phyloP scores from a whole-genome alignment of 1,139 yeast genomes.

The Candida anutae region DNA sequence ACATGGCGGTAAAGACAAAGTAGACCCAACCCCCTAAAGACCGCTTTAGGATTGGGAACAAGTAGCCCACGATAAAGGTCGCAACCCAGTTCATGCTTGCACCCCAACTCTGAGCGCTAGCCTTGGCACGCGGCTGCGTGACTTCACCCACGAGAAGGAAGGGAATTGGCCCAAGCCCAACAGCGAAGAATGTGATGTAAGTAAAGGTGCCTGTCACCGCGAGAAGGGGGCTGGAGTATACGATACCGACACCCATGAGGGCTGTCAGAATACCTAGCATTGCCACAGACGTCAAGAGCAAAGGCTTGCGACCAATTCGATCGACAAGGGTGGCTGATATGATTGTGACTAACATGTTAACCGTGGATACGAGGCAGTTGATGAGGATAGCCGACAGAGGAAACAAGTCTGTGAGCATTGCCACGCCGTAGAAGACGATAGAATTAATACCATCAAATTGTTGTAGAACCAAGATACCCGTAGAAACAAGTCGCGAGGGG shows the following conservation, averaged over 20 bases:
- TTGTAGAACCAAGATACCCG: conserved; percentile 76
- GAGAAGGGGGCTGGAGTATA: conserved; percentile 37
- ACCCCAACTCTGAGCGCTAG: conserved; percentile 88
- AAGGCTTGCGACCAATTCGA: conserved; percentile 64
- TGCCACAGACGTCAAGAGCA: conserved; percentile 55
- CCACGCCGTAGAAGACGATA: conserved; percentile 86
- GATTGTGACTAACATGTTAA: conserved; percentile 68
- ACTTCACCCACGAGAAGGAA: conserved; percentile 84
- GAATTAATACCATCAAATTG: conserved; percentile 92
- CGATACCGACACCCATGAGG: conserved; percentile 60
- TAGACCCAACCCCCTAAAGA: conserved; percentile 75
- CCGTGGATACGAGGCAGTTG: conserved; percentile 65
- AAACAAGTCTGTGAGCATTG: conserved; percentile 59
- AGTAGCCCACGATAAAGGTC: conserved; percentile 72
- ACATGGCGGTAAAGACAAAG: conserved; percentile 56
- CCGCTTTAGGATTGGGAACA: conserved; percentile 67
- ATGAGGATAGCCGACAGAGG: conserved; percentile 65
- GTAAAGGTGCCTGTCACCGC: conserved; percentile 61
- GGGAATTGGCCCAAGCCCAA: conserved; percentile 94
- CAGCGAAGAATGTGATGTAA: conserved; percentile 78
- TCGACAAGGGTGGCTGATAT: conserved; percentile 70
- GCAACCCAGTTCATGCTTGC: conserved; percentile 88
- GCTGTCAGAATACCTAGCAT: conserved; percentile 66
- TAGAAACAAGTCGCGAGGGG: conserved; percentile 57
- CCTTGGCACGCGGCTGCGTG: conserved; percentile 71